phyloP scores from a whole-genome alignment of 768 basidiomycete genomes.

The Grammothele lineata region DNA sequence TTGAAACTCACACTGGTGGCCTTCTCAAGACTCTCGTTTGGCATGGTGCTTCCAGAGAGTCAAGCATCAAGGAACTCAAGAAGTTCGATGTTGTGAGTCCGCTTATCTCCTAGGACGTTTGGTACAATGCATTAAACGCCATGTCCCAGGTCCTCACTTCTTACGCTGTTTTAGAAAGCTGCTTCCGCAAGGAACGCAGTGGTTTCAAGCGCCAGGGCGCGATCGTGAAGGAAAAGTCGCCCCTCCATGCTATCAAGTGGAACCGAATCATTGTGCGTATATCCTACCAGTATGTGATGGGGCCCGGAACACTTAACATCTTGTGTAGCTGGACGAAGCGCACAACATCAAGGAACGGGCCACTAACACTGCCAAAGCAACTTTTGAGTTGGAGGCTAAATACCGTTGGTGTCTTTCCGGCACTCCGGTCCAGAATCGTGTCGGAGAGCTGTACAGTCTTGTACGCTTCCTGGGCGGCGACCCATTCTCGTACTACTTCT shows the following conservation, averaged over 20 bases:
- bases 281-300: background rate
- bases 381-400: constrained; percentile 79
- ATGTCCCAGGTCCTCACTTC: constrained; percentile 67
- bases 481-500: constrained; percentile 90
- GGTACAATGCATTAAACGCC: background rate
- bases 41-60: constrained; percentile 79
- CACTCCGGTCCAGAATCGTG: constrained; percentile 94
- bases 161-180: constrained; percentile 86
- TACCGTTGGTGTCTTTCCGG: constrained; percentile 96
- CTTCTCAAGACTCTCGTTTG: constrained; percentile 86
- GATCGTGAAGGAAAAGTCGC: constrained; percentile 85
- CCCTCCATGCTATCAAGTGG: constrained; percentile 84
- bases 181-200: constrained; percentile 87
- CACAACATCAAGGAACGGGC: constrained; percentile 97
- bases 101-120: background rate
- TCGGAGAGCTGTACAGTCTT: constrained; percentile 97
- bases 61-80: constrained; percentile 61
- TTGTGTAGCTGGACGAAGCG: constrained; percentile 79
- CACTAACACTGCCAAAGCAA: constrained; percentile 95
- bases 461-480: constrained; percentile 91
- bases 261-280: constrained; percentile 64
- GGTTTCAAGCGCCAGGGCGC: constrained; percentile 86
- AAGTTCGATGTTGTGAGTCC: constrained; percentile 81
- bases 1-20: constrained; percentile 73
- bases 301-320: background rate